A percentile compares a stretch with the other conserved stretches of the same genome.
Evolutionary conservation across 2,329 filamentous ascomycete genomes (phyloP).

Genomic region (Tolypocladium ophioglossoides): DNA sequence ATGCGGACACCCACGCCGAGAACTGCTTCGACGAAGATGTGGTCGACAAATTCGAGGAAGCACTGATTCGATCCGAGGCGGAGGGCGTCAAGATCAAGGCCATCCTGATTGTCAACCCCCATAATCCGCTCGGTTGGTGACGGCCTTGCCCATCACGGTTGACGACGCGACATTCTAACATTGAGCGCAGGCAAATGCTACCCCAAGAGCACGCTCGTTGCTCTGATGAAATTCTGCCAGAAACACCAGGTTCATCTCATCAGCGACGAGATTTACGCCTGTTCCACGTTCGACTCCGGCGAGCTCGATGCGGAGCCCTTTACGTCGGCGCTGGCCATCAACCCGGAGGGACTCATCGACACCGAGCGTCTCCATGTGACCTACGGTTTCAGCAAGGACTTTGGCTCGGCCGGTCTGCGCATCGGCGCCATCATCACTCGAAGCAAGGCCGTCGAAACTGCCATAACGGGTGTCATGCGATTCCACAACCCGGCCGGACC

Average conservation of each 20-base stretch:
- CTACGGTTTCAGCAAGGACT: slow-evolving; percentile 36
- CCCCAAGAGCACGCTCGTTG: slow-evolving; percentile 27
- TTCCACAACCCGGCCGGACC: slow-evolving; percentile 37
- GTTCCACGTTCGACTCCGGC: slow-evolving; percentile 33
- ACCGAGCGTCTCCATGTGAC: slow-evolving; percentile 37
- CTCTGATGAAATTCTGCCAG: slow-evolving; percentile 38
- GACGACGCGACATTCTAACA: not conserved
- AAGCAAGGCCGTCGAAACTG: slow-evolving; percentile 18
- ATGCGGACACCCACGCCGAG: slow-evolving; percentile 29
- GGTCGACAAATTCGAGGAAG: slow-evolving; percentile 33
- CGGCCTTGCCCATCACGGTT: not conserved
- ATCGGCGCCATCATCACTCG: slow-evolving; percentile 35
- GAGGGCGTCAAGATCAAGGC: slow-evolving; percentile 29
- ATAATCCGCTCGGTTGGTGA: slow-evolving; percentile 37
- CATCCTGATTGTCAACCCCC: slow-evolving; percentile 40
- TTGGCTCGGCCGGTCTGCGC: slow-evolving; percentile 41
- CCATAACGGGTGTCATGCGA: slow-evolving; percentile 27
- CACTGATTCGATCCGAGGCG: slow-evolving; percentile 21
- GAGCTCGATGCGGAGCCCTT: slow-evolving; percentile 24
- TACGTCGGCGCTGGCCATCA: slow-evolving; percentile 37
- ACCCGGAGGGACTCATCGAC: slow-evolving; percentile 32
- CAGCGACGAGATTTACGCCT: slow-evolving; percentile 48
- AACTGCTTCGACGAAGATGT: slow-evolving; percentile 32
- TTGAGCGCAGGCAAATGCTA: slow-evolving; percentile 28
- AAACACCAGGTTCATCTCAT: slow-evolving; percentile 40